Evolutionary conservation across 768 basidiomycete genomes (phyloP).

Genomic region (Boletus rufocinnamomeus): DNA sequence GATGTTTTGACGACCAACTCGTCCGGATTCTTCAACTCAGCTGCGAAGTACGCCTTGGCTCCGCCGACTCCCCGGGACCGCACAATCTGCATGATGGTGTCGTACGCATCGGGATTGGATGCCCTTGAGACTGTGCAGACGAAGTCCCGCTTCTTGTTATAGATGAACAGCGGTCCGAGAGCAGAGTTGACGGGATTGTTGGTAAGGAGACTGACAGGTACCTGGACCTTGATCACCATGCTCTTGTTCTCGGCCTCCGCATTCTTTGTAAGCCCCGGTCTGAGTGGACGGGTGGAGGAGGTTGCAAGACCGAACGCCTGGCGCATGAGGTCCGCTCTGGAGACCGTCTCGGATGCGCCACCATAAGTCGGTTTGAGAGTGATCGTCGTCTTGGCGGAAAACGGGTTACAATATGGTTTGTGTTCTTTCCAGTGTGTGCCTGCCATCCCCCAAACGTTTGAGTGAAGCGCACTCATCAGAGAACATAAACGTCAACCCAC

Average conservation of each 20-base stretch:
- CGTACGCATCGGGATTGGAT: slow-evolving; percentile 42
- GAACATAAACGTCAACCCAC: slow-evolving; percentile 34
- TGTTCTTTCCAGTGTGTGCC: slow-evolving; percentile 51
- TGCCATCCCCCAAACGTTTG: slow-evolving; percentile 19
- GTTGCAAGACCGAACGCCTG: slow-evolving; percentile 31
- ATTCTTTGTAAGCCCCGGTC: slow-evolving; percentile 25
- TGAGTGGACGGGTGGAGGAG: slow-evolving; percentile 17
- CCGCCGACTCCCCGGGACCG: slow-evolving; percentile 43
- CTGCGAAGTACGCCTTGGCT: slow-evolving; percentile 55
- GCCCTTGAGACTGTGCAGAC: slow-evolving; percentile 42
- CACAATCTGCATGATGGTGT: slow-evolving; percentile 42
- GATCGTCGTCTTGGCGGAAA: slow-evolving; percentile 44
- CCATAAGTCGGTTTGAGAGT: slow-evolving; percentile 48
- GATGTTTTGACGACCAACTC: slow-evolving; percentile 52
- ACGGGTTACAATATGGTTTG: slow-evolving; percentile 49
- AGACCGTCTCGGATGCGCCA: slow-evolving; percentile 18
- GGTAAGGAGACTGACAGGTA: slow-evolving; percentile 33
- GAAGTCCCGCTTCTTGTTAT: slow-evolving; percentile 56
- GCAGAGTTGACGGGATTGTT: slow-evolving; percentile 5
- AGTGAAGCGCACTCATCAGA: background rate
- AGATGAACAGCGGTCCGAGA: slow-evolving; percentile 42
- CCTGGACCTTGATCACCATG: slow-evolving; percentile 57
- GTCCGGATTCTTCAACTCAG: slow-evolving; percentile 48
- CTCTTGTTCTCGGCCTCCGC: slow-evolving; percentile 37
- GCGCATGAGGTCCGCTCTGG: slow-evolving; percentile 36